Evolutionary conservation across 2,329 filamentous ascomycete species (phyloP), one percentile per base, ranked within the genome.

Genomic region (Bimuria novae-zelandiae): DNA sequence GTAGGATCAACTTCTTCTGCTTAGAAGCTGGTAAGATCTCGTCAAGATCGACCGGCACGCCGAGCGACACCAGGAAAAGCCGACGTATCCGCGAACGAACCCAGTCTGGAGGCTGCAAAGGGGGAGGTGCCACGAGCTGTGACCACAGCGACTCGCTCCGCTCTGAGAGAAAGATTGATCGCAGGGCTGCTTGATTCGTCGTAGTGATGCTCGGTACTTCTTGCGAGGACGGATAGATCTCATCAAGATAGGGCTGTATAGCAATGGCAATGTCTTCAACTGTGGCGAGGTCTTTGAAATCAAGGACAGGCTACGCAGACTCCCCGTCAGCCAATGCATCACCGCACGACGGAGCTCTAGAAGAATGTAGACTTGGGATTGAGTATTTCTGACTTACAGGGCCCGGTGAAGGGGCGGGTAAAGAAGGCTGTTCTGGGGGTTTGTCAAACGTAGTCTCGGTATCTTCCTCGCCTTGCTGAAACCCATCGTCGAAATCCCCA

Each of bases 1-100:
- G 94, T 1, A 99, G 82, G 4, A 99, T 84, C 16, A 99, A 86
- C 72, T 97, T 97, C 82, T 97, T 97, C 73, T 99, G 94, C 75
- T 97, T 97, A 11, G 90, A 96, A 0, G 93, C 92, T 0, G 94
- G 94, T 7, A 99, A 84, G 50, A 99, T 97, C 77, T 99, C 94
- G 74, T 99, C 94, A 0, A 99, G 82, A 67, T 99, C 94, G 39
- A 99, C 91, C 1, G 94, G 94, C 0, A 99, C 94, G 16, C 94
- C 94, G 0, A 99, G 84, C 1, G 92, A 97, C 49, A 99, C 92
- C 36, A 99, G 85, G 72, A 99, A 99, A 22, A 99, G 84, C 23
- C 94, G 89, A 48, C 94, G 87, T 64, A 96, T 99, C 46, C 92
- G 90, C 47, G 92, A 96, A 59, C 94, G 90, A 54, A 97, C 95